Conservation (phyloP, 805 yeast species). For the Kazachstania kunashirensis region DNA sequence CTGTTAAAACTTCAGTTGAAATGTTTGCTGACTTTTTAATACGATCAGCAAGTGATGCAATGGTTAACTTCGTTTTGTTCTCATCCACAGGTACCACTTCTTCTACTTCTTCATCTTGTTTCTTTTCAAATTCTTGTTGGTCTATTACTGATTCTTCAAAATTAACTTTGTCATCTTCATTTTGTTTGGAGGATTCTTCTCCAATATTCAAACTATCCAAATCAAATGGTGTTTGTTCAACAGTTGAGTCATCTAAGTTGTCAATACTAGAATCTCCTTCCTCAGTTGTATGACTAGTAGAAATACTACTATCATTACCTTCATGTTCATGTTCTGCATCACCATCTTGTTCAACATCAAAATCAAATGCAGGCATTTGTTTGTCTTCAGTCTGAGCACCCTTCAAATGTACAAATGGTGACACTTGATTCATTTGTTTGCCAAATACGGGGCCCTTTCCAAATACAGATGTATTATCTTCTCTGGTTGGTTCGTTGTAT, state of each 20-base stretch:
- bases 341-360: neutral
- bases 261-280: slow-evolving; percentile 2
- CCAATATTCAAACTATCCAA: neutral
- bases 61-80: slow-evolving; percentile 5
- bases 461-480: neutral
- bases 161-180: no score
- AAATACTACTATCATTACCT: neutral
- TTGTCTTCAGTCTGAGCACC: no score
- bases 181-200: no score
- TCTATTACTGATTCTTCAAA: no score
- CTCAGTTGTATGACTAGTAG: neutral
- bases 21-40: slow-evolving; percentile 24
- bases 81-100: no score
- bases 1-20: slow-evolving; percentile 5
- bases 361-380: neutral
- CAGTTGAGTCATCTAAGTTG: slow-evolving; percentile 16
- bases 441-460: neutral
- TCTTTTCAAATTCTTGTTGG: no score
- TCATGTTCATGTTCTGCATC: slow-evolving; percentile 5
- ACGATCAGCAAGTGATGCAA: slow-evolving; percentile 19
- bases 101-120: no score
- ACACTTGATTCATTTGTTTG: neutral
- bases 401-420: slow-evolving; percentile 3
- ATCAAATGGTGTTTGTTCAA: slow-evolving; percentile 15
- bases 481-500: neutral